These are phyloP conservation scores for Thielaviopsis ethacetica DNA, from an alignment of 2,329 filamentous ascomycete species.

Conservation along the genomic window DNA sequence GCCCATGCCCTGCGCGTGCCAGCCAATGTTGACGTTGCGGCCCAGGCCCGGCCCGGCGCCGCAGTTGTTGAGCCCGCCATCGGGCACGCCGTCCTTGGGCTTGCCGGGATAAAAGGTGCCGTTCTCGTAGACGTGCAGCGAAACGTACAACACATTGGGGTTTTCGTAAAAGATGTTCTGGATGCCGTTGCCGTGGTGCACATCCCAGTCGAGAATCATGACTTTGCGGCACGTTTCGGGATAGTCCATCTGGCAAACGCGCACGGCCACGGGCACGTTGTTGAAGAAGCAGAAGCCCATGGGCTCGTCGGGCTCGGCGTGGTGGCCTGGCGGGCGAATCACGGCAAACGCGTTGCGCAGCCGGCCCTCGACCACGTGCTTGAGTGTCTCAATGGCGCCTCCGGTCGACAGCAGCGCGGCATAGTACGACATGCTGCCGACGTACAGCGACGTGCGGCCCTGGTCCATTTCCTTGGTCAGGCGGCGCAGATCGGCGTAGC, in stretches of 20 bases:
- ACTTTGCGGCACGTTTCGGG: slow-evolving; percentile 73
- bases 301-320: slow-evolving; percentile 70
- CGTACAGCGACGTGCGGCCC: slow-evolving; percentile 62
- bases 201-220: slow-evolving; percentile 84
- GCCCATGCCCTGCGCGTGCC: slow-evolving; percentile 65
- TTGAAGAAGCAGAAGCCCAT: slow-evolving; percentile 98
- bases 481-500: slow-evolving; percentile 48
- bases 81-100: slow-evolving; percentile 40
- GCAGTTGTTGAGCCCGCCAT: slow-evolving; percentile 44
- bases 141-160: slow-evolving; percentile 90
- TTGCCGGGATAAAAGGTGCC: slow-evolving; percentile 72
- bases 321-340: slow-evolving; percentile 86
- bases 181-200: slow-evolving; percentile 73
- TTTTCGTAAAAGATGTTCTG: slow-evolving; percentile 94
- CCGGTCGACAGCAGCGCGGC: slow-evolving; percentile 75
- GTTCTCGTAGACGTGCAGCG: slow-evolving; percentile 72
- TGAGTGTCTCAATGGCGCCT: slow-evolving; percentile 88
- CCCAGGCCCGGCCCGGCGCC: slow-evolving; percentile 38
- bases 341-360: slow-evolving; percentile 94
- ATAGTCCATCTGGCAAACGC: slow-evolving; percentile 68
- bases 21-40: slow-evolving; percentile 50
- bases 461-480: slow-evolving; percentile 46
- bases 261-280: slow-evolving; percentile 87
- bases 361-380: slow-evolving; percentile 65
- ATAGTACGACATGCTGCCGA: slow-evolving; percentile 65